Percentiles rank a stretch among this genome's conserved stretches.
Evolutionary conservation across 2,329 filamentous ascomycete species (phyloP).

Genomic region (Colletotrichum magnum): DNA sequence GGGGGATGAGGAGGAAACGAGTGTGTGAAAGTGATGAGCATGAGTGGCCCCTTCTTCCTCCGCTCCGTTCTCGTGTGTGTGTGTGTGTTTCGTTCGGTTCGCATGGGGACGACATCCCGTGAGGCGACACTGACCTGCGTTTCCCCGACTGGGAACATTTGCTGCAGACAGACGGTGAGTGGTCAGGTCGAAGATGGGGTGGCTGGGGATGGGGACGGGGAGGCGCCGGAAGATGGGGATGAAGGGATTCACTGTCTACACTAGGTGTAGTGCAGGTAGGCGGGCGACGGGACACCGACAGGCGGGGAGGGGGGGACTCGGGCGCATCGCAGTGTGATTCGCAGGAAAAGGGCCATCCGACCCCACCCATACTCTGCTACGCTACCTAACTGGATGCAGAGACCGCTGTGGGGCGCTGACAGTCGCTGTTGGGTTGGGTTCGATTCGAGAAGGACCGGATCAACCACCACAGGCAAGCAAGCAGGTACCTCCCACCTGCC

Average conservation of each 20-base stretch:
- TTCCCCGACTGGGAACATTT: constrained; percentile 20
- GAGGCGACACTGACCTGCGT: constrained; percentile 7
- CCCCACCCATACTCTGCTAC: neutral
- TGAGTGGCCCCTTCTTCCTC: neutral
- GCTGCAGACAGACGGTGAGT: constrained; percentile 34
- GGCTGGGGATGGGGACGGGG: constrained; percentile 27
- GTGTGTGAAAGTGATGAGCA: neutral
- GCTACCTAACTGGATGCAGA: constrained; percentile 31
- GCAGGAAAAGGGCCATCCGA: neutral
- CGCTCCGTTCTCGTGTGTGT: constrained; percentile 5
- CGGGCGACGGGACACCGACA: constrained; percentile 13
- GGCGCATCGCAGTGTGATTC: constrained; percentile 23
- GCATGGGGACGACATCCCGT: constrained; percentile 25
- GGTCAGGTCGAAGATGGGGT: constrained; percentile 26
- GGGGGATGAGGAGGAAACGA: constrained; percentile 12
- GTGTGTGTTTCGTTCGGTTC: constrained; percentile 34
- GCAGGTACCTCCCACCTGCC: too few relatives aligned
- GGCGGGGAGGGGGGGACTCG: constrained; percentile 13
- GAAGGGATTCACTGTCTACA: too few relatives aligned
- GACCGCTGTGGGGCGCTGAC: neutral
- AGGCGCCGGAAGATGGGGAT: constrained; percentile 29
- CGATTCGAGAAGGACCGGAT: constrained; percentile 32
- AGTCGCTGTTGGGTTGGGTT: neutral
- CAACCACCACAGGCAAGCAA: neutral
- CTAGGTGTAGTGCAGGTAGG: too few relatives aligned